Base-by-base conservation (phyloP, 2,329 filamentous ascomycete species). In the Tolypocladium nubicola region DNA sequence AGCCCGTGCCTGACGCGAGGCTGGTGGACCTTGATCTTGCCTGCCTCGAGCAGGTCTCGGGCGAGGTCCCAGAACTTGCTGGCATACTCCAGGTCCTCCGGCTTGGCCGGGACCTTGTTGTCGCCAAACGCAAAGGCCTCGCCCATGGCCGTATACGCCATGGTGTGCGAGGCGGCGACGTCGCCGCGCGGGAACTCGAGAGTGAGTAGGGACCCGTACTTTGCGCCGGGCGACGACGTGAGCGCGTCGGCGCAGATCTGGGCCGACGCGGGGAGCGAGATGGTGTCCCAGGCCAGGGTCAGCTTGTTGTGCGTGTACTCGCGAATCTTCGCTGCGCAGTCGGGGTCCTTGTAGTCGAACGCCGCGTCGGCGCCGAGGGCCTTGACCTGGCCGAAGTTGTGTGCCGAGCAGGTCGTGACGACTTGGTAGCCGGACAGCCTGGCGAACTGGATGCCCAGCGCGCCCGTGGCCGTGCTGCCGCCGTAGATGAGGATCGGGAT, bases 381-480 rank as follows among this genome's bases (percentile, higher is more conserved):
- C 55, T 67, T 67, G 33, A 76, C 70, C 8, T 75, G 70, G 1
- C 68, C 71, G 47, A 69, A 68, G 62, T 78, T 77, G 26, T 60
- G 59, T 1, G 68, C 63, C 11, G 60, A 77, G 60, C 73, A 76
- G 1, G 76, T 79, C 0, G 75, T 67, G n/a, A 79, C 72, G 4
- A 74, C 70, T 0, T 59, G 66, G 19, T 72, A 66, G 0, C 77
- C 76, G 16, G 73, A 71, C 64, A 67, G 56, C 40, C 66, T 71
- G 19, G 75, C 61, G 16, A 79, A 52, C 61, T 81, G 78, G 4
- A 77, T 71, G 0, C 74, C 76, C 55, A 72, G 63, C 1, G 73
- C 74, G 0, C 77, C 78, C 0, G 68, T 72, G 0, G 75, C 66
- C 1, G 75, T 76, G 39, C 66, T 68, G 2, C 76, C 79, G 1